Conservation (phyloP, 371 early-diverging fungal genomes). For the Coemansia linderi region DNA sequence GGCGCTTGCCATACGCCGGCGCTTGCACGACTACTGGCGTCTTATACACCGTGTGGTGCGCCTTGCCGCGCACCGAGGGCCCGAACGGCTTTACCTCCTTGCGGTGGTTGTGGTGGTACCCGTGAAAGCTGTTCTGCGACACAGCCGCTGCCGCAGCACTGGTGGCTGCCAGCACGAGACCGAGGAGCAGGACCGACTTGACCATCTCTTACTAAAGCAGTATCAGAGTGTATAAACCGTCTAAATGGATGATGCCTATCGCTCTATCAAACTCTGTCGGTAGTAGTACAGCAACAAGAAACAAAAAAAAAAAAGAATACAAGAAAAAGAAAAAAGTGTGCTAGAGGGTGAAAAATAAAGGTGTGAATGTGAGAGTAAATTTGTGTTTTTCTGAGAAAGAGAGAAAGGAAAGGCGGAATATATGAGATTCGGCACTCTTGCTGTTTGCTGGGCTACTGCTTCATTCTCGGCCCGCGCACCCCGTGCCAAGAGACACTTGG, state of each 20-base stretch:
- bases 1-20: conserved; percentile 17
- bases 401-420: neutral
- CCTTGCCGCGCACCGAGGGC: conserved; percentile 20
- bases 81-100: conserved; percentile 41
- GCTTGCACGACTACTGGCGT: conserved; percentile 28
- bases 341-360: neutral
- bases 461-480: neutral
- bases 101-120: conserved; percentile 40
- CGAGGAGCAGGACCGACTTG: conserved; percentile 44
- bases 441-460: neutral
- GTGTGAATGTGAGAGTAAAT: conserved; percentile 4
- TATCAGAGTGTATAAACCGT: neutral
- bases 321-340: conserved; percentile 2
- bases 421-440: neutral
- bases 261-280: neutral
- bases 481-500: neutral
- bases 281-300: neutral
- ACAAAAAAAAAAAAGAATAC: conserved; percentile 14
- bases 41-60: conserved; percentile 37
- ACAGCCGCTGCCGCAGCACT: conserved; percentile 14
- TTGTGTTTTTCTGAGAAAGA: neutral
- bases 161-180: conserved; percentile 27
- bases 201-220: conserved; percentile 22
- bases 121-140: conserved; percentile 41
- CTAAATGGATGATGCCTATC: neutral